phyloP scores from a whole-genome alignment of 1,284 basidiomycete genomes.

The Baeospora myosura region DNA sequence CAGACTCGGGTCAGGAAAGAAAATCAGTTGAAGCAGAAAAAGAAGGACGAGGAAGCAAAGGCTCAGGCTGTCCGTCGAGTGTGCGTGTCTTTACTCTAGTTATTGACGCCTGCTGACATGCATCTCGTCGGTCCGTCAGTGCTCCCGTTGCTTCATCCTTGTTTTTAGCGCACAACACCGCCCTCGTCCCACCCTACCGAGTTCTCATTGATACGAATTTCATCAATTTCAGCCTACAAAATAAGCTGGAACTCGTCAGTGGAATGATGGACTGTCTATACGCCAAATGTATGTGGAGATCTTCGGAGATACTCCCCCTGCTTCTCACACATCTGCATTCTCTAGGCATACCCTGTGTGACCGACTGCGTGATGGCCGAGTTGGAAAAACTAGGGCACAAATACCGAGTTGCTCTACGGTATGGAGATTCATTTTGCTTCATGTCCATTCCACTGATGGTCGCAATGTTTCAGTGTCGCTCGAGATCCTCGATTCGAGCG shows the following conservation, averaged over 20 bases:
- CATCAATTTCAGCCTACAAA: conserved; percentile 98
- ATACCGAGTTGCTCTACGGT: conserved; percentile 92
- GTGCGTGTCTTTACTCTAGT: conserved; percentile 34
- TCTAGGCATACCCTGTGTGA: conserved; percentile 95
- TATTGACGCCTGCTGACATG: conserved; percentile 9
- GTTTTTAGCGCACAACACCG: conserved; percentile 94
- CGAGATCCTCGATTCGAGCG: conserved; percentile 96
- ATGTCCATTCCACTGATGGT: conserved; percentile 4
- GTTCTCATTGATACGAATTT: conserved; percentile 99
- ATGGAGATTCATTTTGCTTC: conserved; percentile 18
- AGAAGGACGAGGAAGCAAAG: conserved; percentile 70
- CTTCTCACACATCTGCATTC: neutral
- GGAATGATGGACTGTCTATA: conserved; percentile 99
- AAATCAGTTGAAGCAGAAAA: conserved; percentile 72
- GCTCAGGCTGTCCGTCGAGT: conserved; percentile 65
- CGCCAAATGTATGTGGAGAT: conserved; percentile 80
- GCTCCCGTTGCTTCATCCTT: conserved; percentile 83
- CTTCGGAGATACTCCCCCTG: conserved; percentile 4
- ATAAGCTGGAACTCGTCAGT: conserved; percentile 92
- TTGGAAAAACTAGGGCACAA: conserved; percentile 95
- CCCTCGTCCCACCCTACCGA: conserved; percentile 94
- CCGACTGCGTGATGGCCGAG: conserved; percentile 97
- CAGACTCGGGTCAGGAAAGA: conserved; percentile 51
- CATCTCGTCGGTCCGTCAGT: conserved; percentile 31
- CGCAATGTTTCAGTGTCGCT: conserved; percentile 73